Conservation (phyloP, 2,329 filamentous ascomycete genomes). For the Lecanicillium sp. region DNA sequence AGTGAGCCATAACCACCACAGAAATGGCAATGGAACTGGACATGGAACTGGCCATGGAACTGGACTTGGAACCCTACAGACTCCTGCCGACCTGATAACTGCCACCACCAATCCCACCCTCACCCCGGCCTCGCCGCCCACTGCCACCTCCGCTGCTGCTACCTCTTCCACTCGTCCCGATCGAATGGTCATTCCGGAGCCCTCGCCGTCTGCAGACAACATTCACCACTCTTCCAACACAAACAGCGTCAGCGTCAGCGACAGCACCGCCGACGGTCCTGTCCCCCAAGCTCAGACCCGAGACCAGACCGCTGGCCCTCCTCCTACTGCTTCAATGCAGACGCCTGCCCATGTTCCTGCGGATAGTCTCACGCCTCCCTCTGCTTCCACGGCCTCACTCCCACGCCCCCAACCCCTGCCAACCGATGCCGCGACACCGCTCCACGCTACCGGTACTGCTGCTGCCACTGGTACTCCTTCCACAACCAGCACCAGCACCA, state of each 20-base stretch:
- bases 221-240: background rate
- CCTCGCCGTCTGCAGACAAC: no score
- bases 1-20: slow-evolving; percentile 31
- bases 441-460: background rate
- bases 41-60: no score
- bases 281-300: background rate
- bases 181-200: background rate
- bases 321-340: background rate
- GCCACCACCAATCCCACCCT: no score
- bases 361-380: slow-evolving; percentile 1
- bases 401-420: slow-evolving; percentile 10
- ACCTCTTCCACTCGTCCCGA: background rate
- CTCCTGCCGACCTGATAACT: no score
- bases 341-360: background rate
- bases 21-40: no score
- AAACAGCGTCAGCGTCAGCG: no score
- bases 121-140: background rate
- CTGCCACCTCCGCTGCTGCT: background rate
- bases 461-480: background rate
- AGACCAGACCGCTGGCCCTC: background rate
- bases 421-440: slow-evolving; percentile 11
- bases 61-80: no score
- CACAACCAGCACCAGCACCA: background rate
- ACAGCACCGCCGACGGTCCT: no score
- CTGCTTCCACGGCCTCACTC: background rate